Base-by-base conservation (phyloP, 2,329 filamentous ascomycete species). In the Orbilia oligospora region DNA sequence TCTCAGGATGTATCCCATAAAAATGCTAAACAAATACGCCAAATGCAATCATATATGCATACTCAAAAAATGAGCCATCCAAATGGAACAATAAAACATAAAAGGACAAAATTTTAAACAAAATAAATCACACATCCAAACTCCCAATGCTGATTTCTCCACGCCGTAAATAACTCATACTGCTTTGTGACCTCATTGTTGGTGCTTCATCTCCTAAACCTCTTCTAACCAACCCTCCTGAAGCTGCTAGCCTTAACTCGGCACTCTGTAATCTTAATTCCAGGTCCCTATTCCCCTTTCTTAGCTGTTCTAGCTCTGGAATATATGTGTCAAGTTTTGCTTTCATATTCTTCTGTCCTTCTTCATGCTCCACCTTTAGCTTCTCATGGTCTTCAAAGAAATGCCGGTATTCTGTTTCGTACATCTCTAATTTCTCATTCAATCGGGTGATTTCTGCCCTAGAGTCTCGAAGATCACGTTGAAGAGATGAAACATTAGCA, bases 361-460 rank as follows among this genome's bases (percentile, higher is more conserved):
- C 55, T 44, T 75, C 73, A 18, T 63, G 73, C 44, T 77, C 73
- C 14, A 58, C 22, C 61, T 71, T 77, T 12, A 77, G 49, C 36
- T 66, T 77, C 24, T 77, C 73, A 36, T 77, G 53, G 12, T 71
- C 73, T 55, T 77, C 73, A 30, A 77, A 71, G 30, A 77, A 71
- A 30, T 77, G 73, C 9, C 73, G 67, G 18, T 77, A 77, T 41
- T 77, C 73, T 18, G 58, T 71, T 38, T 77, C 73, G n/a, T 77
- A 77, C 73, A 77, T 77, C 6, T 77, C 73, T 5, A 77, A 48
- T 30, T 77, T 77, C 51, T 77, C 73, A 16, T 44, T 77, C 16
- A 77, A 56, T 36, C 58, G 55, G 9, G 44, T 64, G 24, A 77
- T 53, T 49, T 77, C 73, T 5, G 73, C 49, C 20, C 58, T 30